Evolutionary conservation across 1,284 basidiomycete genomes (phyloP).

Genomic region (Wolfiporia cocos): DNA sequence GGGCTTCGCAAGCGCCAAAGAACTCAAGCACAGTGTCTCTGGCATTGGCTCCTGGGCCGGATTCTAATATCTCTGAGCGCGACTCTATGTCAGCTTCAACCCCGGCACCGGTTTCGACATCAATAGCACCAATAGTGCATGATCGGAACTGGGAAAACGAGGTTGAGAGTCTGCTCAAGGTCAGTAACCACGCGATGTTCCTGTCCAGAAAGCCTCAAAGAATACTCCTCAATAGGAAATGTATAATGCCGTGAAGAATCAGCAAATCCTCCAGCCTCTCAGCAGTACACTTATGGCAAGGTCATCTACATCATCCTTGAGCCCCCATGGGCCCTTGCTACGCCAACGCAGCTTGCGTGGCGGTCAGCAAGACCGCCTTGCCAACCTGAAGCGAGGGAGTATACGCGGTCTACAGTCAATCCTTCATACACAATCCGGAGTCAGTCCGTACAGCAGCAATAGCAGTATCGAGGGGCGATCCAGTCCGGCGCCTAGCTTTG

Average conservation of each 20-base stretch:
- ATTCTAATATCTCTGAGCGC: slow-evolving; percentile 7
- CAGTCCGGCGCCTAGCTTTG: slow-evolving; percentile 86
- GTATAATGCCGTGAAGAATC: slow-evolving; percentile 85
- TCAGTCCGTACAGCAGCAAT: slow-evolving; percentile 74
- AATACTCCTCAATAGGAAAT: slow-evolving; percentile 64
- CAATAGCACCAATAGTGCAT: slow-evolving; percentile 38
- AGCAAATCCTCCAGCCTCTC: slow-evolving; percentile 85
- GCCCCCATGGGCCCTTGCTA: slow-evolving; percentile 40
- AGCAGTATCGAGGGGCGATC: slow-evolving; percentile 79
- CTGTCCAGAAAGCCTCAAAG: slow-evolving; percentile 3
- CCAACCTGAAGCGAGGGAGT: slow-evolving; percentile 83
- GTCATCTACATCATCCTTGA: slow-evolving; percentile 48
- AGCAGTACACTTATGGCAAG: slow-evolving; percentile 35
- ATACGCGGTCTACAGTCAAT: slow-evolving; percentile 83
- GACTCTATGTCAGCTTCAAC: no score
- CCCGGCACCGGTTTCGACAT: slow-evolving; percentile 6
- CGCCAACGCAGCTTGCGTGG: slow-evolving; percentile 64
- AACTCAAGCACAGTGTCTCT: slow-evolving; percentile 44
- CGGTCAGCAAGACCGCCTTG: slow-evolving; percentile 60
- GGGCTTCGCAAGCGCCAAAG: slow-evolving; percentile 18
- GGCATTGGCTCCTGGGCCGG: slow-evolving; percentile 13
- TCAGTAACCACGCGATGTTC: slow-evolving; percentile 24
- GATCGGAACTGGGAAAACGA: slow-evolving; percentile 78
- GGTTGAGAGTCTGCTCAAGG: slow-evolving; percentile 83
- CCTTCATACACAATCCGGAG: slow-evolving; percentile 48